phyloP scores from a whole-genome alignment of 139 green algal genomes.

The Micractinium sp. region DNA sequence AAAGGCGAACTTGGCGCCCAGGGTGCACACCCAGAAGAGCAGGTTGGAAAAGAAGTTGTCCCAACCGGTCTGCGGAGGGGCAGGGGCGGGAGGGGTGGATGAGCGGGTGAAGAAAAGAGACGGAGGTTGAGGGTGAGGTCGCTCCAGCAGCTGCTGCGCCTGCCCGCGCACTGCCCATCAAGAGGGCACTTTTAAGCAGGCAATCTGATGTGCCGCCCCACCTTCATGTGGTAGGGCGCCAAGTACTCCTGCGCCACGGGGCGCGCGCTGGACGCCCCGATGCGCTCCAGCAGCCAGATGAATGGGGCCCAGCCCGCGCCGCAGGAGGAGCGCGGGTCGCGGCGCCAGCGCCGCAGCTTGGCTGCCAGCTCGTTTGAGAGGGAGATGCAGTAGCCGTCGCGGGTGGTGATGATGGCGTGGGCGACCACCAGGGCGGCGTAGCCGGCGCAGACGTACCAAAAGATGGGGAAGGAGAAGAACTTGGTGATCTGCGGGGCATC shows the following conservation, averaged over 20 bases:
- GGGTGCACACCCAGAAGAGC: constrained; percentile 63
- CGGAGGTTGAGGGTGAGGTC: not conserved
- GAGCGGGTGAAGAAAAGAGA: not conserved
- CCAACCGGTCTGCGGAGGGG: constrained; percentile 37
- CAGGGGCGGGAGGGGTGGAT: not conserved
- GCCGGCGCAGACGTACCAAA: constrained; percentile 36
- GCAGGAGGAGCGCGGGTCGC: constrained; percentile 19
- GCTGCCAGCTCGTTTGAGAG: constrained; percentile 44
- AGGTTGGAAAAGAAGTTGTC: constrained; percentile 56
- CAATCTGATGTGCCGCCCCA: not conserved
- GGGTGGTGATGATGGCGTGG: constrained; percentile 48
- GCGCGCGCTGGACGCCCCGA: constrained; percentile 49
- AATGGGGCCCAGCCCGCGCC: constrained; percentile 22
- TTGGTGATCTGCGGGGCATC: constrained; percentile 8
- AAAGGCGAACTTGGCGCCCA: constrained; percentile 68
- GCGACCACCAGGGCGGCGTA: constrained; percentile 51
- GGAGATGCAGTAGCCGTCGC: constrained; percentile 51
- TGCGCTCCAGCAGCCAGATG: constrained; percentile 44
- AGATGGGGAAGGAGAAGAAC: constrained; percentile 39
- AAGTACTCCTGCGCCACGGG: constrained; percentile 41
- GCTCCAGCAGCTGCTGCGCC: too few relatives aligned
- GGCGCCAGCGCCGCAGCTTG: constrained; percentile 16
- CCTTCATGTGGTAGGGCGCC: constrained; percentile 44
- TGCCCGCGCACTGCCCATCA: too few relatives aligned
- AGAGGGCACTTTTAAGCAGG: too few relatives aligned